phyloP scores from a whole-genome alignment of 129 eudicot genomes.

The Centella asiatica region DNA sequence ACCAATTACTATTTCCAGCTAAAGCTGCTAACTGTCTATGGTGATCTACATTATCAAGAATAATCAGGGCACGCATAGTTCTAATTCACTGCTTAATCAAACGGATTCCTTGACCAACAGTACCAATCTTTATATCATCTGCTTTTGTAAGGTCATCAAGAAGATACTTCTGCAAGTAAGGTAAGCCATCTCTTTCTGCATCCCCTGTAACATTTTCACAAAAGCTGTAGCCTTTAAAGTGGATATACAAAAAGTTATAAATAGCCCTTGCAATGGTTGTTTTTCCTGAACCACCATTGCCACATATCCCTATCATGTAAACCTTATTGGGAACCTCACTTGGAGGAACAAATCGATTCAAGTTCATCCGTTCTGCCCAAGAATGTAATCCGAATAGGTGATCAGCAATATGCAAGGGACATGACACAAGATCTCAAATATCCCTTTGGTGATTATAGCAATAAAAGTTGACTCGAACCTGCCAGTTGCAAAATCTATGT shows the following conservation, averaged over 20 bases:
- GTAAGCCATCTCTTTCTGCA: neutral
- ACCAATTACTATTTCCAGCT: slow-evolving; percentile 7
- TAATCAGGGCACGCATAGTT: neutral
- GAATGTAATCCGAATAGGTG: slow-evolving; percentile 6
- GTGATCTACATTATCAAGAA: slow-evolving; percentile 15
- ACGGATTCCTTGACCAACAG: neutral
- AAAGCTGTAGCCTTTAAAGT: slow-evolving; percentile 10
- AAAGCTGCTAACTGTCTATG: neutral
- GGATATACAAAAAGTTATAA: neutral
- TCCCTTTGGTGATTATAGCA: neutral
- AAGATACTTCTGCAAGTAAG: neutral
- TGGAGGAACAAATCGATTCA: neutral
- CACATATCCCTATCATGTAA: slow-evolving; percentile 17
- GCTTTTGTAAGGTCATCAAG: neutral
- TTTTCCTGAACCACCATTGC: slow-evolving; percentile 8
- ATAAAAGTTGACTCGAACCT: slow-evolving; percentile 1
- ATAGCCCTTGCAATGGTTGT: slow-evolving; percentile 1
- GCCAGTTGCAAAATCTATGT: neutral
- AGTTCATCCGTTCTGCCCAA: neutral
- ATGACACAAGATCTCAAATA: slow-evolving; percentile 1
- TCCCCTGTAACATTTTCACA: slow-evolving; percentile 2
- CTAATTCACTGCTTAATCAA: neutral
- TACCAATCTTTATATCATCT: neutral
- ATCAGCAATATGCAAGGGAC: slow-evolving; percentile 8
- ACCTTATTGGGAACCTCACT: no score